These are phyloP conservation scores for Annona squamosa DNA, from an alignment of 164 flowering plant species.

Conservation along the genomic window DNA sequence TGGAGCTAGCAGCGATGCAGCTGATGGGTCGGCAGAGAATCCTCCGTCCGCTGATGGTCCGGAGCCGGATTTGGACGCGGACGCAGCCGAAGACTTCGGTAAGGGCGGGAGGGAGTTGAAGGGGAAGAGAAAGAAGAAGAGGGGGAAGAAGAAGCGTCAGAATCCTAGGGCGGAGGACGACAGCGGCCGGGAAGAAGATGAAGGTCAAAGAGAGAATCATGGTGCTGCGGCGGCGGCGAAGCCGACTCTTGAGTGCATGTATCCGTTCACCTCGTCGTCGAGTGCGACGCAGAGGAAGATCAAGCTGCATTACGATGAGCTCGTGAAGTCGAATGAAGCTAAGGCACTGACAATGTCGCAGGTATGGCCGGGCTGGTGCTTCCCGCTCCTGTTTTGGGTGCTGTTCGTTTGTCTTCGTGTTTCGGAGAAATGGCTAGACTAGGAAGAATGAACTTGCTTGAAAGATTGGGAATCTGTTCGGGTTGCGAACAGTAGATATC, in stretches of 20 bases:
- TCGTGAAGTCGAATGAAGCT: conserved; percentile 56
- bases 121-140: conserved; percentile 36
- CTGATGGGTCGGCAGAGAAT: conserved; percentile 7
- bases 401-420: neutral
- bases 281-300: conserved; percentile 81
- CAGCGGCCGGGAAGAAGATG: conserved; percentile 13
- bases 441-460: neutral
- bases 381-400: neutral
- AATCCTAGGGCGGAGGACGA: conserved; percentile 24
- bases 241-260: conserved; percentile 41
- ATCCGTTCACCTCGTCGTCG: conserved; percentile 63
- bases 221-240: conserved; percentile 9
- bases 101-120: conserved; percentile 13
- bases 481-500: no score
- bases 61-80: conserved; percentile 21
- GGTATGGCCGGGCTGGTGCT: conserved; percentile 27
- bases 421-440: neutral
- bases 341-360: conserved; percentile 60
- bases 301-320: conserved; percentile 75
- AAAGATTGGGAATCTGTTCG: neutral
- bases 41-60: conserved; percentile 20
- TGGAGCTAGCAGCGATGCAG: neutral
- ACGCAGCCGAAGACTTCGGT: conserved; percentile 10
- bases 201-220: conserved; percentile 8
- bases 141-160: conserved; percentile 38